Evolutionary conservation across 1,139 yeast species (phyloP), one percentile per base, ranked within the genome.

Genomic region (Suhomyces kunorum): DNA sequence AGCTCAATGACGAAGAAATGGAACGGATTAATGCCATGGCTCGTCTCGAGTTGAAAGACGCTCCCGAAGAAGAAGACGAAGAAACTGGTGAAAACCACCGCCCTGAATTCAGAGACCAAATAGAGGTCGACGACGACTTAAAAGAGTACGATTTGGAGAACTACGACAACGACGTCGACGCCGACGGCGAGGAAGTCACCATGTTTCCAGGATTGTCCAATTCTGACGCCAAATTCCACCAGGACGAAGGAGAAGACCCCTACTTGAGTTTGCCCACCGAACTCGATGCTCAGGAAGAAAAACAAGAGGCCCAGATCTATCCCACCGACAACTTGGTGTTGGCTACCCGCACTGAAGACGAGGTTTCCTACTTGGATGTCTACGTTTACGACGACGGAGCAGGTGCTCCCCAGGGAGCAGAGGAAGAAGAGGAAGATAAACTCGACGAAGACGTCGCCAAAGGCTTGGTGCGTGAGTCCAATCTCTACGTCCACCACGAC

Each of bases 341-440:
- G 51, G 90, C 96, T 9, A 85, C 98, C 1, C 83, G 96, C 68
- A 94, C 99, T 2, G 98, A 92, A 59, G 98, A 92, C 61, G 98
- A 92, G 39, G 76, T 92, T 32, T 89, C 97, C 11, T 87, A 85
- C 58, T 72, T 92, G 56, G 98, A 92, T 56, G 94, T 92, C 2
- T 90, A 90, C 56, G 87, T 94, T 20, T 92, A 90, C 61, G 98
- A 92, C 61, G 96, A 90, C 58, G 95, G 95, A 58, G 90, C 92
- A 14, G 92, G 90, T 22, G 87, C 85, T 38, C 87, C 85, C 38
- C 74, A 67, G 16, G 82, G 80, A 7, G 76, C 79, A 8, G 57
- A 60, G 15, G 80, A 74, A 46, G 88, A 80, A 46, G 83, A 74
- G 40, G 81, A 70, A 41, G 89, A 81, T 54, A 76, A 75, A 48